Evolutionary conservation across 257 asterid genomes (phyloP).

Genomic region (Linaria vulgaris): DNA sequence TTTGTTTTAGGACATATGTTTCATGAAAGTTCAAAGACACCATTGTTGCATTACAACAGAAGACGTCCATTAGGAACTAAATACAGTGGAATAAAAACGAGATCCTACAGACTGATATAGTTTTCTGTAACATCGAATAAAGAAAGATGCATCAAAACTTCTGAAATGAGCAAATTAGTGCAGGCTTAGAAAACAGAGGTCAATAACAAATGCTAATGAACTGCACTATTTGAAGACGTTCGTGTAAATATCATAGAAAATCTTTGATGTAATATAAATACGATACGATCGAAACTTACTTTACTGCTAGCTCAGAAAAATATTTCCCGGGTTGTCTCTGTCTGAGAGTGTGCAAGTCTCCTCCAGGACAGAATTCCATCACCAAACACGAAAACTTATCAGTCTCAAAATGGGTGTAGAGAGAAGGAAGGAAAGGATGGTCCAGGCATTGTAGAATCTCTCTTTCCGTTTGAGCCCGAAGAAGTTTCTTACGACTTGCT

Average conservation of each 20-base stretch:
- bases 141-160: no score
- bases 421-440: conserved; percentile 72
- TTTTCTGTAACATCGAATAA: no score
- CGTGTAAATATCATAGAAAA: neutral
- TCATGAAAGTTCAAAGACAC: no score
- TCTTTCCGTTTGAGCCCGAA: conserved; percentile 80
- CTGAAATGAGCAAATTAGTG: no score
- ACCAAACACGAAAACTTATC: conserved; percentile 74
- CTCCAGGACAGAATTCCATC: conserved; percentile 85
- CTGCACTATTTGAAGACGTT: neutral
- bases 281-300: conserved; percentile 45
- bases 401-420: conserved; percentile 67
- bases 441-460: conserved; percentile 70
- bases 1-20: no score
- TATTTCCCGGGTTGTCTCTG: conserved; percentile 72
- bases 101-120: no score
- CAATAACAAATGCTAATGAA: no score
- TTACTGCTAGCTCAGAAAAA: conserved; percentile 67
- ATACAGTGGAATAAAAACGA: no score
- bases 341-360: conserved; percentile 68
- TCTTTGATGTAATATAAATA: no score
- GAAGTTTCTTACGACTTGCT: conserved; percentile 66
- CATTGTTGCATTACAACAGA: no score
- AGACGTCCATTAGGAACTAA: no score
- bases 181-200: no score